phyloP scores from a whole-genome alignment of 1,139 yeast genomes.

The Hansenula anomala region DNA sequence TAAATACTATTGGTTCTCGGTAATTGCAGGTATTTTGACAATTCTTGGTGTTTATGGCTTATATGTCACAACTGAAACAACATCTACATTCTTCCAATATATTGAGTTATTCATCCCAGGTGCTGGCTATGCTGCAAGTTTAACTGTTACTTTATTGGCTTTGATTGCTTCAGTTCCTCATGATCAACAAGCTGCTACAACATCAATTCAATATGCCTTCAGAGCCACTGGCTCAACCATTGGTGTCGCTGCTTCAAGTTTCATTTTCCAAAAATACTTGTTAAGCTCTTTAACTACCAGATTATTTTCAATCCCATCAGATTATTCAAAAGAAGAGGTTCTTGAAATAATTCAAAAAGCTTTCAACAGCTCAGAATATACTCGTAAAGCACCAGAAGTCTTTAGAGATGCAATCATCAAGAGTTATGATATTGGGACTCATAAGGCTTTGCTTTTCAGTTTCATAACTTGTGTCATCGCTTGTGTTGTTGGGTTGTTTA shows the following conservation, averaged over 20 bases:
- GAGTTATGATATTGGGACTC: slow-evolving; percentile 43
- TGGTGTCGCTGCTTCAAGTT: slow-evolving; percentile 66
- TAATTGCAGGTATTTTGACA: slow-evolving; percentile 36
- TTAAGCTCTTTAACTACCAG: slow-evolving; percentile 17
- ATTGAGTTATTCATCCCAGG: slow-evolving; percentile 38
- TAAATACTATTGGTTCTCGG: slow-evolving; percentile 45
- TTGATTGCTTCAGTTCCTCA: slow-evolving; percentile 59
- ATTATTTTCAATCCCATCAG: slow-evolving; percentile 31
- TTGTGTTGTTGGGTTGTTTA: slow-evolving; percentile 18
- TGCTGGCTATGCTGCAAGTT: slow-evolving; percentile 50
- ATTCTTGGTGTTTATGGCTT: slow-evolving; percentile 38
- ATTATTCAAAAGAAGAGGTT: slow-evolving; percentile 31
- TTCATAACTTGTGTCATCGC: slow-evolving; percentile 35
- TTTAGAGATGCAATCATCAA: slow-evolving; percentile 40
- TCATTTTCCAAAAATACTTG: slow-evolving; percentile 49
- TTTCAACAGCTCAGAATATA: slow-evolving; percentile 51
- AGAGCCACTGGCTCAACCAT: slow-evolving; percentile 69
- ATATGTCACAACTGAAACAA: slow-evolving; percentile 14
- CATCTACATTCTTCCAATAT: slow-evolving; percentile 18
- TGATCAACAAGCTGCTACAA: slow-evolving; percentile 63
- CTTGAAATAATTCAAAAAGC: slow-evolving; percentile 45
- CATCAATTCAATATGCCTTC: slow-evolving; percentile 73
- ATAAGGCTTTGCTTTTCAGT: slow-evolving; percentile 45
- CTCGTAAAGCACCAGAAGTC: slow-evolving; percentile 42
- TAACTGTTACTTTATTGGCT: slow-evolving; percentile 58